Percentiles rank a stretch among this genome's conserved stretches.
Conservation (phyloP, 164 flowering plant species). For the Protea cynaroides region DNA sequence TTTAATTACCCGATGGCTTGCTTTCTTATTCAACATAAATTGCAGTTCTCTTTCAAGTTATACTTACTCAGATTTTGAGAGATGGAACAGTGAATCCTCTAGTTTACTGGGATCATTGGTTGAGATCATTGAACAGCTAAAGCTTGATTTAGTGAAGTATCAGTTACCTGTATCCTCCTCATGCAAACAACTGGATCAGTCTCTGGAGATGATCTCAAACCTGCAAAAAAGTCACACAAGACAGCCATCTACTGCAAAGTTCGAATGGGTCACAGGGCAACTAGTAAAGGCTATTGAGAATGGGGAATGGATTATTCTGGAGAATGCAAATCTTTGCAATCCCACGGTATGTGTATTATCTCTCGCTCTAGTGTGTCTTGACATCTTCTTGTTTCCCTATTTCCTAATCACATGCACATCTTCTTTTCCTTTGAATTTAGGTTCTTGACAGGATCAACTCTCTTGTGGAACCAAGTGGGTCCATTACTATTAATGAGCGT, state of each 20-base stretch:
- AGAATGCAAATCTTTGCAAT: slow-evolving; percentile 94
- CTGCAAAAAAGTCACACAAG: slow-evolving; percentile 37
- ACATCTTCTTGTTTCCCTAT: background rate
- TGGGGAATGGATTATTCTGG: slow-evolving; percentile 97
- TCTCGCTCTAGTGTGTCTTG: background rate
- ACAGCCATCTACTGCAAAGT: slow-evolving; percentile 49
- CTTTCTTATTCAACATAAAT: slow-evolving; percentile 37
- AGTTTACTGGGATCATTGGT: slow-evolving; percentile 35
- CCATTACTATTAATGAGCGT: slow-evolving; percentile 86
- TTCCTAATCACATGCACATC: background rate
- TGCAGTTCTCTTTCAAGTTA: slow-evolving; percentile 17
- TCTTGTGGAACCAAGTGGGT: slow-evolving; percentile 78
- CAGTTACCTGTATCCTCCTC: slow-evolving; percentile 47
- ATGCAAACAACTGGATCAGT: slow-evolving; percentile 34
- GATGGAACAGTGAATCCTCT: slow-evolving; percentile 21
- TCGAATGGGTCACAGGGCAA: slow-evolving; percentile 89
- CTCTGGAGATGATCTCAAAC: slow-evolving; percentile 35
- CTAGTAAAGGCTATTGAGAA: slow-evolving; percentile 81
- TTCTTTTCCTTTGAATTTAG: slow-evolving; percentile 22
- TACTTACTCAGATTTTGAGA: slow-evolving; percentile 21
- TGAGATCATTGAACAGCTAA: slow-evolving; percentile 54
- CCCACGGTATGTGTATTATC: slow-evolving; percentile 62
- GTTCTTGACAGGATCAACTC: slow-evolving; percentile 98
- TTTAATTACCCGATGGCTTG: slow-evolving; percentile 50
- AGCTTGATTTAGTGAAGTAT: slow-evolving; percentile 20